Evolutionary conservation across 768 basidiomycete genomes (phyloP), one percentile per base, ranked within the genome.

Genomic region (Butyriboletus loyo): DNA sequence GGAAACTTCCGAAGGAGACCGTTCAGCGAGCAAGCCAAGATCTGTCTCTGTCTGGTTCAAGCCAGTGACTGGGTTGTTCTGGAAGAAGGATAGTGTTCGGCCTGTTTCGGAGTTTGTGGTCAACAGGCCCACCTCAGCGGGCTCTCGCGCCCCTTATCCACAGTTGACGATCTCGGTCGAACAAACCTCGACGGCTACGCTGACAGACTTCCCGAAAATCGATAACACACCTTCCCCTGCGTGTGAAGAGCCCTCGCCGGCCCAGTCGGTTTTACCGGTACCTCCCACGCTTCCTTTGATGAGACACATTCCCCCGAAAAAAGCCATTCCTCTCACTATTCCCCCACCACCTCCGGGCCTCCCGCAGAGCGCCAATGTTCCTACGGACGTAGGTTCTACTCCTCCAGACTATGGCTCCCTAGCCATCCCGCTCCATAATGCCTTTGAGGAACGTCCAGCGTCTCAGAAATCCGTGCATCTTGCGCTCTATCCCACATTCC

Each of bases 121-220:
- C 49, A 55, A 56, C 30, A 49, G 59, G 15, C 59, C 62, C 2
- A 8, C 38, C 22, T 51, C 61, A 5, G 53, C 61, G 4, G 53
- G 41, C 27, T 42, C 46, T 52, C 50, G 40, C 31, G 53, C 58
- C 35, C 53, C 68, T 49, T 62, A 59, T 36, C 75, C 75, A 10
- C 62, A 64, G 28, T 63, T 82, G 58, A 70, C 72, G 11, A 75
- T 84, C 52, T 75, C 74, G 4, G 69, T 77, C n/a, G 70, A 74
- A 28, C 69, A 62, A 49, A 71, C 77, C 17, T 65, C 73, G n/a
- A 60, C 55, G 5, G 52, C 66, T 5, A 66, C 60, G 19, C 53
- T 53, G 3, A 59, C 48, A 19, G 50, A 57, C 54, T 57, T 73
- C 0, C 71, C 71, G 10, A 60, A 53, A 32, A 56, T 73, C 31